Percentiles rank a stretch among this genome's conserved stretches.
These are phyloP conservation scores for Wickerhamomyces rabaulensis DNA, from an alignment of 805 yeast genomes.

Conservation along the genomic window DNA sequence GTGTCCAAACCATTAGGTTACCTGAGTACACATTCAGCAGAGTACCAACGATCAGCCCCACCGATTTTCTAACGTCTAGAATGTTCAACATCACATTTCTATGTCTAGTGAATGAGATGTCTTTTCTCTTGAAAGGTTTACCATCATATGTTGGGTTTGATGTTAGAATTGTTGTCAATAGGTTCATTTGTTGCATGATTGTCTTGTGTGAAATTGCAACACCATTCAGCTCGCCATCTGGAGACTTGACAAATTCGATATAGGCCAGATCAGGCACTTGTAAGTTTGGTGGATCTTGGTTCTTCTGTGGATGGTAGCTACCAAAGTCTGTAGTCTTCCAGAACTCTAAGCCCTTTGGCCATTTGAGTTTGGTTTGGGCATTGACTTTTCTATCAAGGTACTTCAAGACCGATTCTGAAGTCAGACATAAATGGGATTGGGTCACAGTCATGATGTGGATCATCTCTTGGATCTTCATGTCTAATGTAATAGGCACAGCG, in stretches of 20 bases:
- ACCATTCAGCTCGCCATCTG: slow-evolving; percentile 88
- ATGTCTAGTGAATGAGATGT: slow-evolving; percentile 39
- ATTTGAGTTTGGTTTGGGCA: slow-evolving; percentile 41
- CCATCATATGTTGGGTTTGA: slow-evolving; percentile 49
- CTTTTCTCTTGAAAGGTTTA: slow-evolving; percentile 46
- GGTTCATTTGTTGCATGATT: slow-evolving; percentile 80
- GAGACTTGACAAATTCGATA: slow-evolving; percentile 86
- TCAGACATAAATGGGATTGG: slow-evolving; percentile 69
- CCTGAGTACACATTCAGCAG: slow-evolving; percentile 83
- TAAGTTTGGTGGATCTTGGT: slow-evolving; percentile 54
- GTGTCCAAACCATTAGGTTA: slow-evolving; percentile 73
- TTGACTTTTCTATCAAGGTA: slow-evolving; percentile 59
- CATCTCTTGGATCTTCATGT: slow-evolving; percentile 62
- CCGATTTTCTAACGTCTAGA: slow-evolving; percentile 68
- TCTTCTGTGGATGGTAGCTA: slow-evolving; percentile 52
- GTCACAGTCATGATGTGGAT: slow-evolving; percentile 67
- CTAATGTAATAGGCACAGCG: slow-evolving; percentile 88
- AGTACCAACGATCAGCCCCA: slow-evolving; percentile 81
- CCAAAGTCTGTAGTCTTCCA: slow-evolving; percentile 92
- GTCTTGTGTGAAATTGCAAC: slow-evolving; percentile 90
- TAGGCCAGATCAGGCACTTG: slow-evolving; percentile 85
- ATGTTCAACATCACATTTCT: slow-evolving; percentile 57
- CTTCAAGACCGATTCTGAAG: slow-evolving; percentile 75
- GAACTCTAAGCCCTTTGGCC: slow-evolving; percentile 72
- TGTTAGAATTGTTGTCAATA: slow-evolving; percentile 62